Percentiles rank a stretch among this genome's conserved stretches.
Conservation (phyloP, 2,329 filamentous ascomycete genomes). For the Pyrenochaeta sp. region DNA sequence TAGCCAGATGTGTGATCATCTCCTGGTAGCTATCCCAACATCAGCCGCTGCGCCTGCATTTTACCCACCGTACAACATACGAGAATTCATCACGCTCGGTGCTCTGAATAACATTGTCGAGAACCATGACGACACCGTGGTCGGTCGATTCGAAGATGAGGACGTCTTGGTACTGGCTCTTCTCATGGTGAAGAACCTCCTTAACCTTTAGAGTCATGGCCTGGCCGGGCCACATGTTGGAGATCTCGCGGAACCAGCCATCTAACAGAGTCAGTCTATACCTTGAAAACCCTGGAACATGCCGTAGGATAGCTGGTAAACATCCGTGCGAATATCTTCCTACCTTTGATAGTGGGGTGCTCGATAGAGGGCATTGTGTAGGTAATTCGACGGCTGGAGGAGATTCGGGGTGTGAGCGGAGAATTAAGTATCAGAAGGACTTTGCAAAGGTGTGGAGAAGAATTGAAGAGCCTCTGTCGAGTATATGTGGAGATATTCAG, state of each 20-base stretch:
- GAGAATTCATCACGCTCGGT: conserved; percentile 99
- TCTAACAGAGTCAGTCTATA: conserved; percentile 63
- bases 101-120: conserved; percentile 99
- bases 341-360: conserved; percentile 81
- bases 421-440: not conserved
- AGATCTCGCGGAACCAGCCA: conserved; percentile 99
- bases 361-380: conserved; percentile 71
- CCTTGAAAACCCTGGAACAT: not conserved
- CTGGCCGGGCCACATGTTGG: conserved; percentile 98
- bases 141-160: conserved; percentile 98
- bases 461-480: conserved; percentile 16
- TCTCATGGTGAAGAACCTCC: conserved; percentile 98
- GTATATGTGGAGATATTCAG: conserved; percentile 34
- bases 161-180: conserved; percentile 98
- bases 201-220: conserved; percentile 93
- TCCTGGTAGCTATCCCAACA: conserved; percentile 78
- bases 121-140: conserved; percentile 93
- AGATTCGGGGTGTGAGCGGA: conserved; percentile 1
- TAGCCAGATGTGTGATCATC: conserved; percentile 99
- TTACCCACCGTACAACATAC: conserved; percentile 51
- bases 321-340: conserved; percentile 3
- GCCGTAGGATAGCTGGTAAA: not conserved
- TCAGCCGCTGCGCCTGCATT: conserved; percentile 20
- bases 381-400: conserved; percentile 6
- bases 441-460: conserved; percentile 17